Base-by-base conservation (phyloP, 164 flowering plant species). In the Annona cherimola region DNA sequence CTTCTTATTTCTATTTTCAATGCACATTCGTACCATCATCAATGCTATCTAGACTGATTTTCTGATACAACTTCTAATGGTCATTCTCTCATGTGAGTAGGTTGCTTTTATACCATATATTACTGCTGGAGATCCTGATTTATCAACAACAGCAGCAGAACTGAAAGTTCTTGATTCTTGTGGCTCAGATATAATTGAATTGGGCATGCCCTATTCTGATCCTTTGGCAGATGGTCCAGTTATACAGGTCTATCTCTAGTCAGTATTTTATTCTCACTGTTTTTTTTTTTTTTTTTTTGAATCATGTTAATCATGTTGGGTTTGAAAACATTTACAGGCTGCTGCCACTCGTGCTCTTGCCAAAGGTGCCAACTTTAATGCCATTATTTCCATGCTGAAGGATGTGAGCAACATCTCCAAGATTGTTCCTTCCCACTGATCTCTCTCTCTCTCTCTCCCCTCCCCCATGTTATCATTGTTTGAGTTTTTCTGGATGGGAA, bases 161-260 rank as follows among this genome's bases (percentile, higher is more conserved):
- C 63, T 94, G 76, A 94, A 92, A 79, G 79, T 94, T 77, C 92
- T 92, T 66, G 95, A 92, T 69, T 72, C 86, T 12, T 87, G 94
- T 69, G 98, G 99, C 20, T 84, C 93, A 42, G 94, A 91, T 77
- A 90, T 94, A 45, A 94, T 92, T 64, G 99, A 94, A 77, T 69
- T 94, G 42, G 98, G 98, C 66, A 81, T 94, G 16, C 98, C 98
- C 1, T 92, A 91, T 66, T 94, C 98, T 71, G 98, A 94, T 79
- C 97, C 98, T 69, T 78, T 94, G 74, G 98, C 97, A 19, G 98
- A 92, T 87, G 99, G 99, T 67, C 99, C 99, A 46, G 97, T 92
- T 71, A 94, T 92, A 67, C 97, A 94, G 97, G 98, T 90, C 43
- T 59, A 71, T 16, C 8, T 60, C n/a, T 42, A 3, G 4, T 40